Evolutionary conservation across 208 protist species (phyloP).

Genomic region (Acanthamoeba healyi): DNA sequence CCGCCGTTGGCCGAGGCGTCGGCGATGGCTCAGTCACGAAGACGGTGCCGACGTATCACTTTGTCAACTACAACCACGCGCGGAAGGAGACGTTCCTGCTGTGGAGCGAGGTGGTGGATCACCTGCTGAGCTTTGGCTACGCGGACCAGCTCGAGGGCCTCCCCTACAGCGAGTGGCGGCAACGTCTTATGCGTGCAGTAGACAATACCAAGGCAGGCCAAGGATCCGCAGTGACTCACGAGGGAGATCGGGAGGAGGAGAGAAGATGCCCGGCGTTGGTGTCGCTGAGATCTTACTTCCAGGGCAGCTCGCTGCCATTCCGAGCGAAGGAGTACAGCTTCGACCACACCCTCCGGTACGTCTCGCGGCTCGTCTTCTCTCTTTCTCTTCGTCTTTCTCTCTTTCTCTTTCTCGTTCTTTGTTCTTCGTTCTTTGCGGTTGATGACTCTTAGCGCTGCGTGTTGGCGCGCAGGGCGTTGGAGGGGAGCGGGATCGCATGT

Average conservation of each 20-base stretch:
- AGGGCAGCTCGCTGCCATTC: neutral
- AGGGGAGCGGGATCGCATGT: neutral
- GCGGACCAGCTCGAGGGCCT: neutral
- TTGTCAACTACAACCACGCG: slow-evolving; percentile 19
- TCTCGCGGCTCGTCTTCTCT: too few species aligned
- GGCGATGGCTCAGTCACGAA: neutral
- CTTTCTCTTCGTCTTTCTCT: neutral
- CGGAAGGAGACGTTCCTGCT: neutral
- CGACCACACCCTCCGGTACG: neutral
- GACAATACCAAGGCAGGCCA: neutral
- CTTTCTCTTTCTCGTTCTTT: too few species aligned
- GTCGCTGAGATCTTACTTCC: neutral
- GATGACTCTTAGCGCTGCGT: neutral
- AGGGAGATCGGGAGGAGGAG: neutral
- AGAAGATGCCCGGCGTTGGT: slow-evolving; percentile 2
- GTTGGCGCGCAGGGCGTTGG: neutral
- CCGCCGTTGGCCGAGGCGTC: neutral
- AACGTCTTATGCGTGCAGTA: neutral
- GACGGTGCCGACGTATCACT: neutral
- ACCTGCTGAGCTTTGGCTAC: slow-evolving; percentile 15
- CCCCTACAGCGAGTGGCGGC: neutral
- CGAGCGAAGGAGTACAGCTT: neutral
- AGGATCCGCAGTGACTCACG: neutral
- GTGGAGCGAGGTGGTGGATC: slow-evolving; percentile 5
- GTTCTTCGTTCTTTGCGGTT: neutral